Evolutionary conservation across 768 basidiomycete genomes (phyloP).

Genomic region (Neoboletus brunneissimus): DNA sequence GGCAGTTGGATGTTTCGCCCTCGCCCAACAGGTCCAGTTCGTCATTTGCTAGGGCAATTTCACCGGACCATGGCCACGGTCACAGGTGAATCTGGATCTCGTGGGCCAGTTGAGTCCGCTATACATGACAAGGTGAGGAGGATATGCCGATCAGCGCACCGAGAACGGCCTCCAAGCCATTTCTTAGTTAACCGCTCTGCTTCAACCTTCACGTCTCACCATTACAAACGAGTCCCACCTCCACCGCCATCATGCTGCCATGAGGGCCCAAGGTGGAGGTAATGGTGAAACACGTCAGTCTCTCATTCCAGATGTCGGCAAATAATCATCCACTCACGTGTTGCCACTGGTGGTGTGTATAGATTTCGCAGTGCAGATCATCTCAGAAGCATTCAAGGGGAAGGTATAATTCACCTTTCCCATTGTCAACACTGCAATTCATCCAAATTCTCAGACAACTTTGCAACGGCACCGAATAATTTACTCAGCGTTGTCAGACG

Average conservation of each 20-base stretch:
- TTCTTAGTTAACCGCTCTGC: conserved; percentile 55
- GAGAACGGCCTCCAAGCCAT: conserved; percentile 21
- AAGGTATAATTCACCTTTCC: conserved; percentile 48
- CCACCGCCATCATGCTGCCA: conserved; percentile 81
- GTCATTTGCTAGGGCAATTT: conserved; percentile 20
- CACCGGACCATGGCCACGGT: conserved; percentile 30
- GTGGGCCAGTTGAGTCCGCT: conserved; percentile 55
- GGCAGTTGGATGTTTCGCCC: conserved; percentile 26
- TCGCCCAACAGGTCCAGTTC: conserved; percentile 20
- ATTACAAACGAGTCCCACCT: conserved; percentile 83
- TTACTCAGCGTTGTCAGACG: conserved; percentile 66
- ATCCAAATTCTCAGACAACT: conserved; percentile 46
- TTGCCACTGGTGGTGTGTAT: conserved; percentile 13
- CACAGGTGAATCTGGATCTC: conserved; percentile 25
- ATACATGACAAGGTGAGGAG: conserved; percentile 55
- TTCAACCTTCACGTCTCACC: conserved; percentile 60
- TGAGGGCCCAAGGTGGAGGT: conserved; percentile 65
- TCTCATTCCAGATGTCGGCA: conserved; percentile 12
- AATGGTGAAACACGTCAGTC: conserved; percentile 81
- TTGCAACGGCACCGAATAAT: conserved; percentile 83
- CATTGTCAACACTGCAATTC: conserved; percentile 7
- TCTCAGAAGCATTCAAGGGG: conserved; percentile 69
- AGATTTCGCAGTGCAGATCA: conserved; percentile 79
- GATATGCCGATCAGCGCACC: conserved; percentile 22
- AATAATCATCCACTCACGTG: conserved; percentile 23